These are phyloP conservation scores for Chaetomium cochliodes DNA, from an alignment of 495 filamentous ascomycete genomes.

Conservation along the genomic window DNA sequence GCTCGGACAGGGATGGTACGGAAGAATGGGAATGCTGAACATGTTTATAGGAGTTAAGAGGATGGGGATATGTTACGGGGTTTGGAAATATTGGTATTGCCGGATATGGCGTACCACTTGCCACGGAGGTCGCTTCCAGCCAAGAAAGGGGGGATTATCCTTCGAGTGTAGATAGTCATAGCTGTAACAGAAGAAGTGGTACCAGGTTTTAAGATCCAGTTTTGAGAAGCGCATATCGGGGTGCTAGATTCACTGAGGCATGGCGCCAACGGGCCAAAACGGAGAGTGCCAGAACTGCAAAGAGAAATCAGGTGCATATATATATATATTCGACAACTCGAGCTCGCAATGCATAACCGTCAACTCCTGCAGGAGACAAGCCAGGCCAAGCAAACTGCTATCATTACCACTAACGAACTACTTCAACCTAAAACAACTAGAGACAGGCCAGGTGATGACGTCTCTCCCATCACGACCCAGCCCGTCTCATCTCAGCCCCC, in stretches of 20 bases:
- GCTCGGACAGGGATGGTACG: neutral
- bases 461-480: constrained; percentile 51
- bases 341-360: neutral
- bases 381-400: constrained; percentile 3
- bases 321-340: neutral
- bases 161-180: constrained; percentile 18
- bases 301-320: too few relatives aligned
- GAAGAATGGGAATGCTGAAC: neutral
- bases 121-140: neutral
- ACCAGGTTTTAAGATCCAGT: neutral
- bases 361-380: neutral
- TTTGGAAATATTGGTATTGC: constrained; percentile 1
- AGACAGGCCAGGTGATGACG: constrained; percentile 40
- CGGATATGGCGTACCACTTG: neutral
- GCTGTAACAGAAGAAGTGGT: neutral
- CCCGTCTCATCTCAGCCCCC: constrained; percentile 24
- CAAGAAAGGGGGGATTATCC: neutral
- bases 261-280: neutral
- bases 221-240: too few relatives aligned
- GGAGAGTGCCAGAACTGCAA: too few relatives aligned
- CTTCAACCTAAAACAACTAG: constrained; percentile 7
- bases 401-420: constrained; percentile 17
- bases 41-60: neutral
- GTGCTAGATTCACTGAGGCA: neutral
- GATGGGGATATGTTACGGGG: neutral